Conservation (phyloP, 2,329 filamentous ascomycete species). For the Drechslera avenae region DNA sequence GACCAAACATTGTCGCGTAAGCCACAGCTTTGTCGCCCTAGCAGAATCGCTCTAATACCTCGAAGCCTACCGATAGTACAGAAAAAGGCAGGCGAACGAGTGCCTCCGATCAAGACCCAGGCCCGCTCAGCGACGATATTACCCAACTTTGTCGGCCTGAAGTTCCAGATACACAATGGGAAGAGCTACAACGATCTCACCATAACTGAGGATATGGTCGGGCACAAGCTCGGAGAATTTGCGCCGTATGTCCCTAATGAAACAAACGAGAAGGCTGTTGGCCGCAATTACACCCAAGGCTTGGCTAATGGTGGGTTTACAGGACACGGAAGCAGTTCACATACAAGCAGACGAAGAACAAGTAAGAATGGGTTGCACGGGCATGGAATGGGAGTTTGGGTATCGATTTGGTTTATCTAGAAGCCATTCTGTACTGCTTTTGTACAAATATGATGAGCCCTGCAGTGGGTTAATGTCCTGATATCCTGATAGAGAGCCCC, state of each 20-base stretch:
- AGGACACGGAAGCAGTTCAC: constrained; percentile 71
- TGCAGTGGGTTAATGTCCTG: constrained; percentile 18
- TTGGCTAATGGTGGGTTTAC: constrained; percentile 12
- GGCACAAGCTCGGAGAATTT: constrained; percentile 93
- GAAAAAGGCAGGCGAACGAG: constrained; percentile 65
- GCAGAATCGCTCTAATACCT: constrained; percentile 27
- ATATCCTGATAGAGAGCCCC: constrained; percentile 13
- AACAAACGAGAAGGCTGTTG: background rate
- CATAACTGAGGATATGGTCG: constrained; percentile 95
- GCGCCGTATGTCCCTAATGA: constrained; percentile 66
- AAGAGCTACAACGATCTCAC: constrained; percentile 81
- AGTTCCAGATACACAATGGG: constrained; percentile 90
- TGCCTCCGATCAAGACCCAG: constrained; percentile 80
- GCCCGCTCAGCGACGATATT: constrained; percentile 87
- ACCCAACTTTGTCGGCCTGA: constrained; percentile 87
- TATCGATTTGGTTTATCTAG: constrained; percentile 41
- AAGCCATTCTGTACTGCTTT: constrained; percentile 38
- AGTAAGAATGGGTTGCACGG: constrained; percentile 46
- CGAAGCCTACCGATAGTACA: constrained; percentile 66
- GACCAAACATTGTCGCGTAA: constrained; percentile 74
- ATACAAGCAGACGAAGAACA: constrained; percentile 75
- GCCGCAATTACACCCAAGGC: background rate
- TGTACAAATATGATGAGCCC: constrained; percentile 40
- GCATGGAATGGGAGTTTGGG: constrained; percentile 45
- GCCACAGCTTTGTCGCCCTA: constrained; percentile 34